These are phyloP conservation scores for Priceomyces melissophilus DNA, from an alignment of 805 yeast genomes.

Conservation along the genomic window DNA sequence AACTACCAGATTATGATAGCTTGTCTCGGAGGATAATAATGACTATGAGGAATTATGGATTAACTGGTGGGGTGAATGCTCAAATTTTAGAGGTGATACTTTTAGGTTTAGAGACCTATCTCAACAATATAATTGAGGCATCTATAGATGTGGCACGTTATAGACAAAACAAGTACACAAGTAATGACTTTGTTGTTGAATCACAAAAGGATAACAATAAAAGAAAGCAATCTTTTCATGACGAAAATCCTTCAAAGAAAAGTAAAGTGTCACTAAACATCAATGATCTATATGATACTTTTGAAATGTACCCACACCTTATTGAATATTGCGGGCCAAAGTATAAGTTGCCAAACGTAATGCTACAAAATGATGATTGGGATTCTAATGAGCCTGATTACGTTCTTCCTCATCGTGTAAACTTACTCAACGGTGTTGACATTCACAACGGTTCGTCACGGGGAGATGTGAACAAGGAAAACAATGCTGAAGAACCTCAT, in stretches of 20 bases:
- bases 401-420: conserved; percentile 26
- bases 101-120: conserved; percentile 78
- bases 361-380: conserved; percentile 55
- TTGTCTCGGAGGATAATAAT: conserved; percentile 71
- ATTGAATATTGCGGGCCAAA: conserved; percentile 66
- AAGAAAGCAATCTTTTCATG: conserved; percentile 18
- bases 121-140: conserved; percentile 69
- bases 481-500: background rate
- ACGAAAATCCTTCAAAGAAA: conserved; percentile 9
- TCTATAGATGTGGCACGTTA: conserved; percentile 70
- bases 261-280: conserved; percentile 43
- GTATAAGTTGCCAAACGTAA: conserved; percentile 45
- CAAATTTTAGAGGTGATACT: conserved; percentile 73
- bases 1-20: conserved; percentile 75
- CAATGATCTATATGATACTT: conserved; percentile 65
- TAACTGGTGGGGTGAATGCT: conserved; percentile 75
- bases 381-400: conserved; percentile 28
- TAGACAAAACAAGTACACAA: conserved; percentile 46
- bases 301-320: conserved; percentile 61
- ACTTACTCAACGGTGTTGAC: conserved; percentile 5
- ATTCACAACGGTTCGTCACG: conserved; percentile 2
- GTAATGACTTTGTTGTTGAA: conserved; percentile 28
- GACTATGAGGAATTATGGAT: conserved; percentile 84
- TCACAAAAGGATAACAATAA: conserved; percentile 4
- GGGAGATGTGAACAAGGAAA: conserved; percentile 1